Conservation (phyloP, 306 rosid genomes). For the Cicer pinnatifidum region DNA sequence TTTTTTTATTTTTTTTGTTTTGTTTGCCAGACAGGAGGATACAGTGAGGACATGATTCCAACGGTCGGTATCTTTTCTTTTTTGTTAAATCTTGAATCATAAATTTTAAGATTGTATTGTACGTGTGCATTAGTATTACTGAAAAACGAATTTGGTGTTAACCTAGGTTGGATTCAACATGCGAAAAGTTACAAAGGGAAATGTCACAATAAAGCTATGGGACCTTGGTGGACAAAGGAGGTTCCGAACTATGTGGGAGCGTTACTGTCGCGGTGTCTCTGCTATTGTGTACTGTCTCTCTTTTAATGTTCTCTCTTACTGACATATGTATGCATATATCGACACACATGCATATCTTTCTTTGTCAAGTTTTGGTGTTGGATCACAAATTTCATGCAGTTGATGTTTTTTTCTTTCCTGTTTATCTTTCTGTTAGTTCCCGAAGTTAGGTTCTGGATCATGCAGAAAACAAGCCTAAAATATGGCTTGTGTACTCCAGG, state of each 20-base stretch:
- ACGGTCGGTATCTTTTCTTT: slow-evolving; percentile 63
- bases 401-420: background rate
- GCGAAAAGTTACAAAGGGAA: slow-evolving; percentile 91
- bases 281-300: slow-evolving; percentile 77
- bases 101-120: slow-evolving; percentile 1
- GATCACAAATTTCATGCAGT: slow-evolving; percentile 13
- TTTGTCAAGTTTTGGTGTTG: background rate
- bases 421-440: slow-evolving; percentile 11
- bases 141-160: slow-evolving; percentile 19
- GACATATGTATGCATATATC: background rate
- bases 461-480: slow-evolving; percentile 1
- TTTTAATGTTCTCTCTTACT: slow-evolving; percentile 40
- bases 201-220: slow-evolving; percentile 96
- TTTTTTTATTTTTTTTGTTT: background rate
- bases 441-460: background rate
- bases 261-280: slow-evolving; percentile 94
- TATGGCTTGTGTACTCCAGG: background rate
- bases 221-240: slow-evolving; percentile 98
- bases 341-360: background rate
- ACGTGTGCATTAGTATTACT: background rate
- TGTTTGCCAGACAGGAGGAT: slow-evolving; percentile 84
- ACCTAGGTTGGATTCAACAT: slow-evolving; percentile 89
- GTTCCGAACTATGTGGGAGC: slow-evolving; percentile 97
- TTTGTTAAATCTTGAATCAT: slow-evolving; percentile 4
- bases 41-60: slow-evolving; percentile 98